A percentile compares a stretch with the other conserved stretches of the same genome.
Evolutionary conservation across 257 asterid species (phyloP).

Genomic region (Cynanchum wilfordii): DNA sequence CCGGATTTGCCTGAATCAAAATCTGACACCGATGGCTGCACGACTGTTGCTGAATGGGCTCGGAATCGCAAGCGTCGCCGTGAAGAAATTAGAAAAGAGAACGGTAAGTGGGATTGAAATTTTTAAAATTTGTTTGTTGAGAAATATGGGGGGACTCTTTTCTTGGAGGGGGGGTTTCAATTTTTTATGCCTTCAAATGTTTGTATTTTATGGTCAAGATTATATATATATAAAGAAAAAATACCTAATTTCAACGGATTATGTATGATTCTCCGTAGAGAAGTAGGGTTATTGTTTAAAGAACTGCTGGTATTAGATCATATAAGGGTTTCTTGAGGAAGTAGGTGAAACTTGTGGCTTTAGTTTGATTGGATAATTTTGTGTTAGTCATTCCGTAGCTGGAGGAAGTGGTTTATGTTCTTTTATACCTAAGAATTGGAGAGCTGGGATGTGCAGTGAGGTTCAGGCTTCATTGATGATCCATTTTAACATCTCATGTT

Average conservation of each 20-base stretch:
- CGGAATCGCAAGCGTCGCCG: conserved; percentile 77
- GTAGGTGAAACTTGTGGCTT: not conserved
- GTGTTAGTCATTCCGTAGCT: not conserved
- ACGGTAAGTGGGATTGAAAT: conserved; percentile 32
- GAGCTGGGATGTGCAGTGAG: not conserved
- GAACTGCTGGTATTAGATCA: not conserved
- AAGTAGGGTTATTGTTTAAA: not conserved
- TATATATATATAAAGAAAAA: not conserved
- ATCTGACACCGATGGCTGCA: conserved; percentile 35
- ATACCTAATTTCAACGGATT: not conserved
- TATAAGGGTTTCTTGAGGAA: not conserved
- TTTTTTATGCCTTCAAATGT: not conserved
- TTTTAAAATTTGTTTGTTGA: not conserved
- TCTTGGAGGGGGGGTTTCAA: not conserved
- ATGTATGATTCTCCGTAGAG: not conserved
- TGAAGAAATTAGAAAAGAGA: conserved; percentile 38
- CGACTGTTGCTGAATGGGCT: conserved; percentile 47
- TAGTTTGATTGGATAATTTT: not conserved
- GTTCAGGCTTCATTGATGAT: not conserved
- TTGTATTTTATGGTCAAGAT: not conserved
- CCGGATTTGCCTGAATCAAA: conserved; percentile 44
- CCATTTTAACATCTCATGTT: not conserved
- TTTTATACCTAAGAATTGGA: not conserved
- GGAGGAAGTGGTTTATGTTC: too few species aligned
- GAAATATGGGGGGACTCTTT: not conserved